Evolutionary conservation across 768 basidiomycete species (phyloP).

Genomic region (Fomitopsis serialis): DNA sequence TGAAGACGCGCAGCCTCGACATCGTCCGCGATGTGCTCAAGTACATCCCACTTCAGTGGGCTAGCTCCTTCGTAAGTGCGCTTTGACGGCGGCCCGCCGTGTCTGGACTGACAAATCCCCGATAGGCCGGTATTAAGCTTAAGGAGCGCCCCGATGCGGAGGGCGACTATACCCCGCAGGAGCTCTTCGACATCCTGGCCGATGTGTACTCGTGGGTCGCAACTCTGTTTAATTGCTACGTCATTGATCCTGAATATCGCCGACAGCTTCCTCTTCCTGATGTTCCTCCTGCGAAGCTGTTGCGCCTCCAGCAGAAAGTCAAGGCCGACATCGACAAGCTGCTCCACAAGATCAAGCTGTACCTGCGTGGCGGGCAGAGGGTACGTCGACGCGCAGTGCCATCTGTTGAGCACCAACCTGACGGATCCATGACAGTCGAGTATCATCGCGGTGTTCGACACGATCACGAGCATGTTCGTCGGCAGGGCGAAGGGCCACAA

Average conservation of each 20-base stretch:
- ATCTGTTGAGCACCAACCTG: neutral
- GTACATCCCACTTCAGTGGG: conserved; percentile 64
- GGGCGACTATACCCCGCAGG: conserved; percentile 58
- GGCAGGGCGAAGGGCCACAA: conserved; percentile 36
- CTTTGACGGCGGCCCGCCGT: neutral
- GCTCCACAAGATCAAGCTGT: conserved; percentile 48
- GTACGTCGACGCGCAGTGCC: neutral
- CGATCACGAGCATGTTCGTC: conserved; percentile 44
- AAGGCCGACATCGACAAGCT: conserved; percentile 49
- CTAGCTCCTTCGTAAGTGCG: conserved; percentile 56
- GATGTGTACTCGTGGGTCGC: conserved; percentile 64
- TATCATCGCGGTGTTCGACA: conserved; percentile 37
- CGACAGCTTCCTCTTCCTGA: conserved; percentile 76
- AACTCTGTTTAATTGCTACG: neutral
- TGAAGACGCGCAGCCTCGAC: conserved; percentile 50
- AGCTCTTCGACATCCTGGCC: conserved; percentile 58
- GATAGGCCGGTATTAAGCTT: conserved; percentile 66
- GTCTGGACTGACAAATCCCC: neutral
- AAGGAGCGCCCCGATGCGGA: conserved; percentile 47
- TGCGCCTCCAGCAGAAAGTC: conserved; percentile 48
- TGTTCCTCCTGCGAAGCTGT: conserved; percentile 51
- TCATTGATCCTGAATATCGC: neutral
- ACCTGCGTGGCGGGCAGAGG: conserved; percentile 15
- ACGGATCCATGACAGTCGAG: conserved; percentile 21
- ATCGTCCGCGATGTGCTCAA: conserved; percentile 66